Percentiles rank a stretch among this genome's conserved stretches.
Conservation (phyloP, 2,329 filamentous ascomycete species). For the Fusarium albosuccineum region DNA sequence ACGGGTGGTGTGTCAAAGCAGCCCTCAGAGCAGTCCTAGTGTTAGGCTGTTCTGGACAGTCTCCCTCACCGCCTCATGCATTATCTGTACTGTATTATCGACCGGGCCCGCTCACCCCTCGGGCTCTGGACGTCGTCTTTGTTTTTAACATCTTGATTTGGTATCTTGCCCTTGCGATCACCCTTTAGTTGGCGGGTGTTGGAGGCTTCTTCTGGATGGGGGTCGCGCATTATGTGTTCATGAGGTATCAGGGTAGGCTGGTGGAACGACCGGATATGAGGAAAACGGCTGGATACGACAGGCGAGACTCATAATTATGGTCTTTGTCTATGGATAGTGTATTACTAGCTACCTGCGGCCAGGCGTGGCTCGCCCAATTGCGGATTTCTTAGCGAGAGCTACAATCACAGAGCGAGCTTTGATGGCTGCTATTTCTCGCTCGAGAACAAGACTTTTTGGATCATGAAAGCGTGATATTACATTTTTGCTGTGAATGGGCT, state of each 20-base stretch:
- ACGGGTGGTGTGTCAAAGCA: constrained; percentile 49
- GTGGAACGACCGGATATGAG: constrained; percentile 8
- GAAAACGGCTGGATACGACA: constrained; percentile 14
- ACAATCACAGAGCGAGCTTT: constrained; percentile 36
- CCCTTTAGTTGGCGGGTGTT: constrained; percentile 32
- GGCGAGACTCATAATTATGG: constrained; percentile 8
- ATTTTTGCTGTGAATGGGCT: constrained; percentile 16
- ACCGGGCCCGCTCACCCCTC: constrained; percentile 25
- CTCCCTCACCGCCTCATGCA: constrained; percentile 8
- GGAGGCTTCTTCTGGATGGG: constrained; percentile 31
- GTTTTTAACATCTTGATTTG: constrained; percentile 21
- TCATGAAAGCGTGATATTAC: constrained; percentile 32
- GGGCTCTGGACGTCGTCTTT: constrained; percentile 30
- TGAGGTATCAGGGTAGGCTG: constrained; percentile 30
- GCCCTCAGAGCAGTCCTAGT: constrained; percentile 47
- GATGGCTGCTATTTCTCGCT: constrained; percentile 29
- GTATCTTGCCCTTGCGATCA: constrained; percentile 33
- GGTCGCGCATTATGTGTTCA: constrained; percentile 34
- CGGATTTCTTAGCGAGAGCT: constrained; percentile 37
- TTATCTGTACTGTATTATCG: constrained; percentile 44
- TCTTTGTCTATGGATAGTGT: constrained; percentile 27
- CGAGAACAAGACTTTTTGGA: constrained; percentile 3
- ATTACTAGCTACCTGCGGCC: constrained; percentile 39
- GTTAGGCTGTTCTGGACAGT: constrained; percentile 11
- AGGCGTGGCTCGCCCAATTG: constrained; percentile 28